Evolutionary conservation across 1,139 yeast genomes (phyloP).

Genomic region (Sugiyamaella grinbergsii): DNA sequence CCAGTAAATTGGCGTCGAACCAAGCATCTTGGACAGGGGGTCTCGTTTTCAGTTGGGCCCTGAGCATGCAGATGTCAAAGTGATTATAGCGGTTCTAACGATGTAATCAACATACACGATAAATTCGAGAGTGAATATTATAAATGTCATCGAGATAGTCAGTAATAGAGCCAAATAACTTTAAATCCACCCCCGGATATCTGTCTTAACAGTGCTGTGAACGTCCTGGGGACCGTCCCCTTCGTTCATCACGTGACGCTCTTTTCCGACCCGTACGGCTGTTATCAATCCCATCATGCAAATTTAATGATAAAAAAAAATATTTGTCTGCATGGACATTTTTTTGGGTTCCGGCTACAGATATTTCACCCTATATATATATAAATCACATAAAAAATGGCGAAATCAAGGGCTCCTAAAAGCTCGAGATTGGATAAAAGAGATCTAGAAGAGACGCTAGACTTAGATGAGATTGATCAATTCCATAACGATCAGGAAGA

Average conservation of each 20-base stretch:
- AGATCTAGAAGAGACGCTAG: conserved; percentile 37
- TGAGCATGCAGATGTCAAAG: no score
- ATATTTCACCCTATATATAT: neutral
- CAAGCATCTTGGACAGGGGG: no score
- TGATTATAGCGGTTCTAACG: no score
- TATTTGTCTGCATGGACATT: conserved; percentile 1
- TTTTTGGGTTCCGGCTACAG: neutral
- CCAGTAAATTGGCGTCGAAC: no score
- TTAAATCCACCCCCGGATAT: no score
- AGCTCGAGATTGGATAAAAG: conserved; percentile 6
- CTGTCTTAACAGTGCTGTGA: no score
- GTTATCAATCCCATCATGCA: conserved; percentile 3
- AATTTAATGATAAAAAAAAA: conserved; percentile 2
- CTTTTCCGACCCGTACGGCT: conserved; percentile 2
- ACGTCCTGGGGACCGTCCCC: no score
- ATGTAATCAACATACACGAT: no score
- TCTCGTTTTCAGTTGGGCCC: no score
- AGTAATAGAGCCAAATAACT: no score
- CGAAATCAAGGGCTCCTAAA: conserved; percentile 12
- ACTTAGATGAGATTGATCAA: conserved; percentile 64
- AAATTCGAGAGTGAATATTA: no score
- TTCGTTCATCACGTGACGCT: neutral
- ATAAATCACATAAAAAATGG: conserved; percentile 2
- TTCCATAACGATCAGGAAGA: conserved; percentile 66
- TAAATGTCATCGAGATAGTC: no score